A percentile compares a stretch with the other conserved stretches of the same genome.
These are phyloP conservation scores for Colletotrichum spaethianum DNA, from an alignment of 2,329 filamentous ascomycete species.

Conservation along the genomic window DNA sequence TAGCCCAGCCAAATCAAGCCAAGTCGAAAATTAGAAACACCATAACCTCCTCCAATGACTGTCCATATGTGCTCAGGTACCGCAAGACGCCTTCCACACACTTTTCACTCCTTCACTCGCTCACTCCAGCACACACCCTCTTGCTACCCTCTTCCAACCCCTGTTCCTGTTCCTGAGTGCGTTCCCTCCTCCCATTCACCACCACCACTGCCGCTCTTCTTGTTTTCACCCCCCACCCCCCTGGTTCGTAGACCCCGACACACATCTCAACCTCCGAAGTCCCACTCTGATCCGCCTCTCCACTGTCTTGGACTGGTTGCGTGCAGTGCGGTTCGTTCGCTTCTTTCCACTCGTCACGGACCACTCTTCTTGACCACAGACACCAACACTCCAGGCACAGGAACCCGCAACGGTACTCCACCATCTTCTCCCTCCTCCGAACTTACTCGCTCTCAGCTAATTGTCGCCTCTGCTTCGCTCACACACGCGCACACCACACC, in stretches of 20 bases:
- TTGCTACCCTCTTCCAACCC: neutral
- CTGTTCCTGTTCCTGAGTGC: slow-evolving; percentile 10
- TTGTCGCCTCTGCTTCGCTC: neutral
- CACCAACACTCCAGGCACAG: slow-evolving; percentile 23
- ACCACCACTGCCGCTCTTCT: neutral
- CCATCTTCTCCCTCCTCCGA: neutral
- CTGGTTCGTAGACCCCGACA: slow-evolving; percentile 25
- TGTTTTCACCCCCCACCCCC: neutral
- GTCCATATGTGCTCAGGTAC: slow-evolving; percentile 25
- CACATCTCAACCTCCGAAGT: slow-evolving; percentile 35
- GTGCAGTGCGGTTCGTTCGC: slow-evolving; percentile 32
- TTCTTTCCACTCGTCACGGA: slow-evolving; percentile 28
- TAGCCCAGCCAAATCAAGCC: slow-evolving; percentile 2
- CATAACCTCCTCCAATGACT: slow-evolving; percentile 16
- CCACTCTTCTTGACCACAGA: slow-evolving; percentile 19
- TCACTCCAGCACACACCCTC: neutral
- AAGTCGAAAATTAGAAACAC: slow-evolving; percentile 34
- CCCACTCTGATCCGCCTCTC: slow-evolving; percentile 19
- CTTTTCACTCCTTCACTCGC: neutral
- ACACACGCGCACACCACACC: slow-evolving; percentile 4
- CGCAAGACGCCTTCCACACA: slow-evolving; percentile 13
- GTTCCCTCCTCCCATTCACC: neutral
- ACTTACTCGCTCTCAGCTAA: slow-evolving; percentile 15
- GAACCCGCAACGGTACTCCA: slow-evolving; percentile 12
- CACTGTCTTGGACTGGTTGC: slow-evolving; percentile 25